Base-by-base conservation (phyloP, 2,329 filamentous ascomycete genomes). In the Pestalotiopsis sp. region DNA sequence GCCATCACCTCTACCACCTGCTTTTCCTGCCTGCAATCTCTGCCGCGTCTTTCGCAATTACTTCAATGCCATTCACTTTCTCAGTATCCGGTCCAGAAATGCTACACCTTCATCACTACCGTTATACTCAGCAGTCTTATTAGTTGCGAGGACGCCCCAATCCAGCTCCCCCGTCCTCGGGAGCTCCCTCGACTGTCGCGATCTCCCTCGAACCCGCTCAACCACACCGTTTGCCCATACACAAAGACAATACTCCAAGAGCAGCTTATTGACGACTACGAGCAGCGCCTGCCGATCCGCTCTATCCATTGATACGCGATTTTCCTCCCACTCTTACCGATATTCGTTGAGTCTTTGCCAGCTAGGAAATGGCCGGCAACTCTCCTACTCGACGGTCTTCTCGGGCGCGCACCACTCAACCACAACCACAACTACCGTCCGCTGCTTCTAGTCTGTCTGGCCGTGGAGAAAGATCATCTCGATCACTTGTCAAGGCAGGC, bases 321-420 rank as follows among this genome's bases (percentile, higher is more conserved):
- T 35, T 13, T 35, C 30, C 44, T 11, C 44, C 35, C 17, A 22
- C 20, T 13, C 63, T 20, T 30, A 10, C 14, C 30, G 10, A 22
- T 26, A 13, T 65, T 59, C 64, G 52, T 67, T 67, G 60, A 69
- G 68, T 72, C 73, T 67, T 66, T 69, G 69, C 65, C 65, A 68
- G 61, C 74, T 73, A 72, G 66, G 63, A 66, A 64, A 80, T 79
- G 76, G 82, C 77, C 72, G 87, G 86, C 87, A 84, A 86, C 84
- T 77, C 82, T 82, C 74, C 88, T 92, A 78, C 93, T 79, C 92
- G 95, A 82, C 93, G 95, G 79, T 97, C 94, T 77, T 96, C 94
- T 81, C 91, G 95, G 87, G 94, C 94, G 84, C 92, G 93, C 82
- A 89, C 87, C 78, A 89, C 89, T 74, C 92, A 94, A 84, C 87